These are phyloP conservation scores for Senna siamea DNA, from an alignment of 306 rosid genomes.

Conservation along the genomic window DNA sequence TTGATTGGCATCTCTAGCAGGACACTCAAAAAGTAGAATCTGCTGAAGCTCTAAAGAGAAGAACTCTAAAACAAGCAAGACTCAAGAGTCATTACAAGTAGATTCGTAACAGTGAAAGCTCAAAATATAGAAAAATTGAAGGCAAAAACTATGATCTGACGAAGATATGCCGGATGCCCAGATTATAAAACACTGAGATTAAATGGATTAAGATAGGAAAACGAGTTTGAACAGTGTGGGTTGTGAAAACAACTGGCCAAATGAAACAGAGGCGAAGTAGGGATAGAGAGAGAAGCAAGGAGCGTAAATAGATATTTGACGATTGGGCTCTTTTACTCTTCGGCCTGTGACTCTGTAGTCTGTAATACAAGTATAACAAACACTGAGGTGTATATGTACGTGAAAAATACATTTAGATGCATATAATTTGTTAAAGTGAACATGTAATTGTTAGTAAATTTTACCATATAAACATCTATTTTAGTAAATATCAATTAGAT, in stretches of 20 bases:
- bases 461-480: too few relatives aligned
- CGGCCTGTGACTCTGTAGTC: constrained; percentile 44
- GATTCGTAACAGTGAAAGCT: constrained; percentile 42
- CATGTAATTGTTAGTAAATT: too few relatives aligned
- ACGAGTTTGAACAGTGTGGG: constrained; percentile 33
- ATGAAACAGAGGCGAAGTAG: constrained; percentile 36
- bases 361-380: constrained; percentile 8
- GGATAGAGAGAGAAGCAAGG: constrained; percentile 28
- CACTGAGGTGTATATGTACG: constrained; percentile 31
- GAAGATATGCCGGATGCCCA: constrained; percentile 41
- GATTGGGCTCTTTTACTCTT: constrained; percentile 44
- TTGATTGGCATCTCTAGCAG: constrained; percentile 39
- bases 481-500: too few relatives aligned
- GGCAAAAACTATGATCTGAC: constrained; percentile 46
- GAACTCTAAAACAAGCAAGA: constrained; percentile 38
- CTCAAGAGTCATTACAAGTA: constrained; percentile 33
- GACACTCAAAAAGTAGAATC: constrained; percentile 47
- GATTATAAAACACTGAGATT: constrained; percentile 50
- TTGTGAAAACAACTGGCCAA: constrained; percentile 34
- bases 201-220: constrained; percentile 34
- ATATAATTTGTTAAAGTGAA: too few relatives aligned
- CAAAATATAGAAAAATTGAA: constrained; percentile 5
- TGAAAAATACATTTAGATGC: too few relatives aligned
- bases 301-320: constrained; percentile 49
- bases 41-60: constrained; percentile 16